Base-by-base conservation (phyloP, 139 green algal genomes). In the Picochlorum sp. region DNA sequence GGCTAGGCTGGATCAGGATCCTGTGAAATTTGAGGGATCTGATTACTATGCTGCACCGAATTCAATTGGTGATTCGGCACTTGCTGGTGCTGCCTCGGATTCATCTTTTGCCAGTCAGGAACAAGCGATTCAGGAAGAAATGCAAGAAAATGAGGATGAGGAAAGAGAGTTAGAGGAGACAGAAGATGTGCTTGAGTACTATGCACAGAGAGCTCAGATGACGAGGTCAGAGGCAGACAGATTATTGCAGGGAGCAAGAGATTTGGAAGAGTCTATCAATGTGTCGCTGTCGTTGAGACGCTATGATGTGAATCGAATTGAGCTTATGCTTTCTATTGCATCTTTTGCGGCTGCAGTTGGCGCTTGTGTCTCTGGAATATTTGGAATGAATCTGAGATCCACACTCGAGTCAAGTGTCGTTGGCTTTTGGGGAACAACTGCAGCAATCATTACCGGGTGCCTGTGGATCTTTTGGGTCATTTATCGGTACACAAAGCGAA, bases 181-280 rank as follows among this genome's bases (percentile, higher is more conserved):
- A 31, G 90, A 97, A 69, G 90, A 97, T 77, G 67, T 97, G 54
- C 74, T 96, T 21, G 90, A 97, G 77, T 97, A 95, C 69, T 97
- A 97, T 79, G 74, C 94, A 70, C 90, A 97, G 79, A 72, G 89
- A 10, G 79, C 85, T 8, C 75, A 74, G 11, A 83, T 74, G n/a
- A 84, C 82, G 15, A 82, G 85, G 71, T 78, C 65, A 13, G 85
- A 91, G 68, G 83, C 85, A 11, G 81, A 90, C 71, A 70, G 77
- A 30, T 77, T 91, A 65, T 68, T 92, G 41, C 81, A 80, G 45
- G 87, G 88, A 21, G 87, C 88, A 0, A 82, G 90, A 20, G 90
- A 96, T 69, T 62, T 96, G 45, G 90, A 96, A 76, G 90, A 96
- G 70, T 91, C 81, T 41, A 96, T 96, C 58, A 83, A 83, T 11